Evolutionary conservation across 768 basidiomycete species (phyloP).

Genomic region (Mrakia gelida): DNA sequence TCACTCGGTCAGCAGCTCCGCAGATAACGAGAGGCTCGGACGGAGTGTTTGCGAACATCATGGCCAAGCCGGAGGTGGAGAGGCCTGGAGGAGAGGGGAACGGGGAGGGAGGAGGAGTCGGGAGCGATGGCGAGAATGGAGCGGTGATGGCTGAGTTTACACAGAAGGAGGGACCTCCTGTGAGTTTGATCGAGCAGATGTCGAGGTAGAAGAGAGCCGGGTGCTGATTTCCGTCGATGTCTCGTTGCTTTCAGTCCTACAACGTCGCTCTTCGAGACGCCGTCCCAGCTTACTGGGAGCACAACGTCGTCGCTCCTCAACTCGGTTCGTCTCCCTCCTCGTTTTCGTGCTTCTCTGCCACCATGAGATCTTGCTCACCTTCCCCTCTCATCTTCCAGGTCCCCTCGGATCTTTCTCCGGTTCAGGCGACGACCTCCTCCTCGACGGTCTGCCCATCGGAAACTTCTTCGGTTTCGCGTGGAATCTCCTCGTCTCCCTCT

Average conservation of each 20-base stretch:
- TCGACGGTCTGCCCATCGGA: conserved; percentile 87
- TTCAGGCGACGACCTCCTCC: conserved; percentile 63
- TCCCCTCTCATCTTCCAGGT: conserved; percentile 36
- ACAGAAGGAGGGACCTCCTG: conserved; percentile 79
- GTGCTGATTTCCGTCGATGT: neutral
- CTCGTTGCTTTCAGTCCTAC: conserved; percentile 59
- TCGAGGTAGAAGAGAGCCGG: neutral
- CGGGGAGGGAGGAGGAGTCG: conserved; percentile 35
- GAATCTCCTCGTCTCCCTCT: conserved; percentile 80
- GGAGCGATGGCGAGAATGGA: conserved; percentile 46
- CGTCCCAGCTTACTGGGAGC: conserved; percentile 95
- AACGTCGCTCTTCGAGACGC: conserved; percentile 80
- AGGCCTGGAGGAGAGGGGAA: conserved; percentile 5
- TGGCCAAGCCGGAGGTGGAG: conserved; percentile 70
- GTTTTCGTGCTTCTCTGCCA: too few species aligned
- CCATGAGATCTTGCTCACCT: conserved; percentile 45
- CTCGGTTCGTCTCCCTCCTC: neutral
- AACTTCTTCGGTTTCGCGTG: conserved; percentile 74
- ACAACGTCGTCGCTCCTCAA: conserved; percentile 75
- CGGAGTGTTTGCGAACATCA: conserved; percentile 92
- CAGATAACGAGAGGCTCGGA: conserved; percentile 58
- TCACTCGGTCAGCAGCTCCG: conserved; percentile 33
- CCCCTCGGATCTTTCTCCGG: conserved; percentile 52
- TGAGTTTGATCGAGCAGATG: conserved; percentile 46
- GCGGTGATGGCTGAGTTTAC: conserved; percentile 69